Percentiles rank a stretch among this genome's conserved stretches.
These are phyloP conservation scores for Suillus placidus DNA, from an alignment of 768 basidiomycete species.

Conservation along the genomic window DNA sequence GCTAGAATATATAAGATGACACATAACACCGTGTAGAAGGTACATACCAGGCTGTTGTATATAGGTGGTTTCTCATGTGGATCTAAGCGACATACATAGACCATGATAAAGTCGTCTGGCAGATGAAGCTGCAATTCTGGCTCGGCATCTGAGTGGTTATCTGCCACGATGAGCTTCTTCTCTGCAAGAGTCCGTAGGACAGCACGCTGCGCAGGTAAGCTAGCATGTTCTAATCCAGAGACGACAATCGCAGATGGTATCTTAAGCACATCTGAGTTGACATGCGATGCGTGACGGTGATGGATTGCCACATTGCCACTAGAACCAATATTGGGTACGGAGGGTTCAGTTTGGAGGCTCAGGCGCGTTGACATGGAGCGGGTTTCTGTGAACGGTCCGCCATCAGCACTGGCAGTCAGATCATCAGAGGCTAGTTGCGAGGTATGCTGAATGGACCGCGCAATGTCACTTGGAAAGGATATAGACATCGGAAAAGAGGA, in stretches of 20 bases:
- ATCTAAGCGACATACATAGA: conserved; percentile 73
- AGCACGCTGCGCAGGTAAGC: conserved; percentile 56
- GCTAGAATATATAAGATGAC: conserved; percentile 41
- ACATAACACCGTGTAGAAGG: background rate
- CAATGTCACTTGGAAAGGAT: conserved; percentile 22
- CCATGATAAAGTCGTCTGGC: conserved; percentile 69
- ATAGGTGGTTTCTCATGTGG: conserved; percentile 66
- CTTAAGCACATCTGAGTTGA: conserved; percentile 28
- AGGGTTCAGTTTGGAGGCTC: conserved; percentile 18
- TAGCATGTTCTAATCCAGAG: conserved; percentile 69
- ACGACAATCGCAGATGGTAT: conserved; percentile 66
- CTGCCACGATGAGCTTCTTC: conserved; percentile 47
- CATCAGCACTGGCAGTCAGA: background rate
- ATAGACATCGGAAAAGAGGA: conserved; percentile 28
- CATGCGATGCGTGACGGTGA: conserved; percentile 18
- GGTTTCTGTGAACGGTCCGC: conserved; percentile 7
- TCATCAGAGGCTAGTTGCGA: conserved; percentile 21
- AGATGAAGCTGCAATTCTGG: conserved; percentile 30
- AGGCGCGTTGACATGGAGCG: conserved; percentile 15
- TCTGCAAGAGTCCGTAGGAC: conserved; percentile 56
- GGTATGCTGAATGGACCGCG: conserved; percentile 19
- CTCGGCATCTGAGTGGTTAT: conserved; percentile 7
- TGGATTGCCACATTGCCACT: conserved; percentile 8
- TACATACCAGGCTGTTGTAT: conserved; percentile 63
- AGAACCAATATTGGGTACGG: conserved; percentile 19